Conservation (phyloP, 306 rosid genomes). For the cucumber (Cucumis sativus) region DNA sequence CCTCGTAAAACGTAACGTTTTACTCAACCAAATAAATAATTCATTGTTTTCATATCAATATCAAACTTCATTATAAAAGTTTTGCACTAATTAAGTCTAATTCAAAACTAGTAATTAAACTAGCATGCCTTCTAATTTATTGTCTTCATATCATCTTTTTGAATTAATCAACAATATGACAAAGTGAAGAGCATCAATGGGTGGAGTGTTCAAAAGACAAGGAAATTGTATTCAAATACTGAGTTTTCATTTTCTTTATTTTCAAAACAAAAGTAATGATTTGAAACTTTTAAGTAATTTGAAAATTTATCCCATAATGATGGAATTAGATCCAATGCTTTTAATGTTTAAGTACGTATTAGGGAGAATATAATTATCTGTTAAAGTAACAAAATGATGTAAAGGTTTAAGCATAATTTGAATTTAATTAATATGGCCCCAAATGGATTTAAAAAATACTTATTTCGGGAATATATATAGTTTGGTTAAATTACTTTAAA, state of each 20-base stretch:
- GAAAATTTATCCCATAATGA: not conserved
- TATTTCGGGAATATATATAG: no score
- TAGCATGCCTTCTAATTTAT: no score
- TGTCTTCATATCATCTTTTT: not conserved
- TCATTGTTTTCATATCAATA: not conserved
- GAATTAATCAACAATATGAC: not conserved
- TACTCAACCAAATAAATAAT: not conserved
- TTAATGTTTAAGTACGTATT: no score
- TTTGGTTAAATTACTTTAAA: no score
- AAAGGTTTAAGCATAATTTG: not conserved
- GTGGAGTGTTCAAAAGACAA: not conserved
- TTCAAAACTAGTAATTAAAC: not conserved
- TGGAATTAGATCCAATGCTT: not conserved
- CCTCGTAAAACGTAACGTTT: not conserved
- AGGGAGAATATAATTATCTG: not conserved
- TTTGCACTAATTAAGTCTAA: not conserved
- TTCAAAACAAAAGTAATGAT: not conserved
- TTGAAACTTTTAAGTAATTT: not conserved
- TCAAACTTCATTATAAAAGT: not conserved
- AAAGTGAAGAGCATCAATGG: not conserved
- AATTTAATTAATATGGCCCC: no score
- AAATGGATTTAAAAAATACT: no score
- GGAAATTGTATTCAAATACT: not conserved
- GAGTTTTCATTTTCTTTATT: no score
- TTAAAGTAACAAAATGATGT: not conserved